Evolutionary conservation across 192 early-diverging fungal genomes (phyloP).

Genomic region (Hyaloraphidium curvatum): DNA sequence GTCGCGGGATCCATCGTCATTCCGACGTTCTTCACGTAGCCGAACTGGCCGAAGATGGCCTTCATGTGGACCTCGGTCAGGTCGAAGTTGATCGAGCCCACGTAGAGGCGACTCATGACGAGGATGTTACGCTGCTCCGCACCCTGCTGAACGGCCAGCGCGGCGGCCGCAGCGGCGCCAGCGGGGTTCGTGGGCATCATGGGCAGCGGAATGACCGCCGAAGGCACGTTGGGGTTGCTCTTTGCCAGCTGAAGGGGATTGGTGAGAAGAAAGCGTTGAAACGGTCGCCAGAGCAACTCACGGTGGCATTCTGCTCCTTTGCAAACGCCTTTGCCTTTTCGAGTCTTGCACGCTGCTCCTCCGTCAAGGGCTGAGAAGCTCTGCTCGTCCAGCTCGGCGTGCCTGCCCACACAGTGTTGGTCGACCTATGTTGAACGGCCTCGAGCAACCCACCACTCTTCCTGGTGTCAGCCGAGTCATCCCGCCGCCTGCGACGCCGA

Average conservation of each 20-base stretch:
- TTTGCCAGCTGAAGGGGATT: not conserved
- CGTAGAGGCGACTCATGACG: constrained; percentile 41
- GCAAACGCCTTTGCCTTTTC: not conserved
- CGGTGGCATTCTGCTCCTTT: not conserved
- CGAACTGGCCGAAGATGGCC: constrained; percentile 58
- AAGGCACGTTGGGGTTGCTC: not conserved
- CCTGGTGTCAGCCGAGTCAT: not conserved
- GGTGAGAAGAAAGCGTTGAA: not conserved
- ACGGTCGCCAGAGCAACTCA: not conserved
- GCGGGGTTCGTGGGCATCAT: not conserved
- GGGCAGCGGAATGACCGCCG: not conserved
- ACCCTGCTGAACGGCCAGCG: not conserved
- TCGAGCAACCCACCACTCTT: not conserved
- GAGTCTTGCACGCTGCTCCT: not conserved
- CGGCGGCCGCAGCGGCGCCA: not conserved
- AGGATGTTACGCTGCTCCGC: constrained; percentile 1
- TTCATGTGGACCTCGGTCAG: constrained; percentile 62
- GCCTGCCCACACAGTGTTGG: not conserved
- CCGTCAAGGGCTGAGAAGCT: not conserved
- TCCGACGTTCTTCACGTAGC: constrained; percentile 49
- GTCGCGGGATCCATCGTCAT: constrained; percentile 57
- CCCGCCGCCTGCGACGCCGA: not conserved
- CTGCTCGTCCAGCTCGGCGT: not conserved
- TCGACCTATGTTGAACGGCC: not conserved
- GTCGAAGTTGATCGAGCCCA: constrained; percentile 73